phyloP scores from a whole-genome alignment of 345 rosid genomes.

The Passiflora organensis region DNA sequence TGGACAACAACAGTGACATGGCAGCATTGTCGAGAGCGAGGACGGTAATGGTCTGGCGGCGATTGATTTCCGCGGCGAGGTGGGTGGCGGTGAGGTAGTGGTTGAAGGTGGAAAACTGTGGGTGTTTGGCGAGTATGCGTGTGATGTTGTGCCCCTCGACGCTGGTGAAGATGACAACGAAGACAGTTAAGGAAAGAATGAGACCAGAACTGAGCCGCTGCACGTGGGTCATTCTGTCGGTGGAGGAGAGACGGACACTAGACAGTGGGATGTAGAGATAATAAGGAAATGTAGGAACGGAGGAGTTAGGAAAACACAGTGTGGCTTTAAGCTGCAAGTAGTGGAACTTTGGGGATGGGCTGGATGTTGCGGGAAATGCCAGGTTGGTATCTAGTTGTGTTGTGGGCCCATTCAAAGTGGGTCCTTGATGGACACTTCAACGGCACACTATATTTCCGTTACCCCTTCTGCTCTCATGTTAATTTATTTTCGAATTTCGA shows the following conservation, averaged over 20 bases:
- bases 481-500: too few relatives aligned
- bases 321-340: neutral
- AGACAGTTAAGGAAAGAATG: constrained; percentile 2
- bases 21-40: constrained; percentile 32
- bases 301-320: too few relatives aligned
- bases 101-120: constrained; percentile 29
- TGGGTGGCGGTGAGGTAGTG: constrained; percentile 30
- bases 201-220: constrained; percentile 15
- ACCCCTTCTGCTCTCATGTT: too few relatives aligned
- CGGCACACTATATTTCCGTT: too few relatives aligned
- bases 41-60: constrained; percentile 29
- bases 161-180: constrained; percentile 15
- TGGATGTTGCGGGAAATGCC: too few relatives aligned
- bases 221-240: constrained; percentile 21
- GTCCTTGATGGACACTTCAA: too few relatives aligned
- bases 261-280: neutral
- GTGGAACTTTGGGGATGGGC: constrained; percentile 13
- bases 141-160: constrained; percentile 24
- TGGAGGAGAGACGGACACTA: neutral
- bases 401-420: neutral
- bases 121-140: constrained; percentile 25
- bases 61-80: constrained; percentile 32
- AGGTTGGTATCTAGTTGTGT: constrained; percentile 27
- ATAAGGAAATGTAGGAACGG: too few relatives aligned
- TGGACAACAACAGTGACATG: constrained; percentile 18